Base-by-base conservation (phyloP, 129 eudicot genomes). In the Dittrichia graveolens region DNA sequence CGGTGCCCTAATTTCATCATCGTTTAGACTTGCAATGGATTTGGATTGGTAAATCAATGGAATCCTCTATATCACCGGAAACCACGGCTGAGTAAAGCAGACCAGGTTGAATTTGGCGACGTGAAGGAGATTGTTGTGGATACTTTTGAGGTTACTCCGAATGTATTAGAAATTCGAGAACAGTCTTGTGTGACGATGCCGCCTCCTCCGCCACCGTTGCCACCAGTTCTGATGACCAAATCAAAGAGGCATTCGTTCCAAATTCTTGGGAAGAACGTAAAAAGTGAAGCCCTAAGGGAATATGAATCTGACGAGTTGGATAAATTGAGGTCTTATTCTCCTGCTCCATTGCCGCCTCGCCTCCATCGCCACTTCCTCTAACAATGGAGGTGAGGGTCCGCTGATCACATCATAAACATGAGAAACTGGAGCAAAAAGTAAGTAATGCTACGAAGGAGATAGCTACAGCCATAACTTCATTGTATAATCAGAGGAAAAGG, bases 401-500 rank as follows among this genome's bases (percentile, higher is more conserved):
- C 45, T 47, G 83, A 40, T 59, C 78, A 18, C 69, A 54, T 49
- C 48, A 56, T n/a, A 77, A 47, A 3, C 63, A 61, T 54, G 72
- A 35, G 10, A 78, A 68, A 43, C 56, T 78, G 45, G 77, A 80
- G 15, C 67, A 80, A 76, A 86, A 85, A 83, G 88, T 74, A 62
- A 91, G 84, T 14, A 84, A 83, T 15, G 77, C 92, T 12, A 88
- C 87, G 6, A 91, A 84, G 67, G 97, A 91, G 37, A 60, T 91
- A 45, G 93, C 97, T 5, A 84, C 86, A 0, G 91, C 93, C 0
- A 78, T 91, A 47, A 82, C 87, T 60, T 86, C 96, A 4, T 13
- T 91, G 61, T 88, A 88, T 75, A 86, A 66, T 61, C 87, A 86
- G 19, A 80, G 75, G 39, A 86, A 84, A 71, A 71, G 83, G 52